Base-by-base conservation (phyloP, 2,329 filamentous ascomycete species). In the Curvularia hawaiiensis region DNA sequence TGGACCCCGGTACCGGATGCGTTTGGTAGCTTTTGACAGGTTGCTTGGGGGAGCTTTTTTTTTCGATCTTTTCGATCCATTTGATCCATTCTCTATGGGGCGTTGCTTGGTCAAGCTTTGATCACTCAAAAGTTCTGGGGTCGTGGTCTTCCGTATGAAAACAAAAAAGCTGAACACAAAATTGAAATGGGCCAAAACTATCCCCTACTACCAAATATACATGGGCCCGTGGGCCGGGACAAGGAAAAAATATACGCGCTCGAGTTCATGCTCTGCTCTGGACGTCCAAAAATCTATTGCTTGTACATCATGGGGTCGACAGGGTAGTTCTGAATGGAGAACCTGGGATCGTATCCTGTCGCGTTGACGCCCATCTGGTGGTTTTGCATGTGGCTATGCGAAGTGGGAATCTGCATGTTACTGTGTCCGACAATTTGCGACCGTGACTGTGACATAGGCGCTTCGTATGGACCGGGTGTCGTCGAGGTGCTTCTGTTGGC, bases 221-320 rank as follows among this genome's bases (percentile, higher is more conserved):
- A 55, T 38, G 14, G 35, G 56, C 40, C 52, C 48, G 24, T 22
- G 46, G 24, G 33, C 56, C 24, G 33, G n/a, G 28, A 44, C 47
- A 38, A 16, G 40, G 45, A 44, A 49, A 49, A 53, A 33, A 43
- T 43, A 31, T 49, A 39, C 31, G 26, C 52, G 41, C 38, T 31
- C 30, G 35, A 52, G 38, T 49, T 50, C 38, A 54, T 50, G 41
- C 46, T 40, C 46, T 50, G 46, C 33, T 54, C 46, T 40, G 50
- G 40, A 33, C 24, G 38, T 30, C 20, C 38, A 28, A 49, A 40
- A 60, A 44, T 47, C 52, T 58, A 61, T 51, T 69, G 67, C 59
- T 75, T 74, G 55, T 67, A 75, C 58, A 71, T 69, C 71, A 75
- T 74, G 14, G 73, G 72, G 58, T 75, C 72, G 39, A 75, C 69